phyloP scores from a whole-genome alignment of 441 rosid genomes.

The Bocquillonia castaneifolia region DNA sequence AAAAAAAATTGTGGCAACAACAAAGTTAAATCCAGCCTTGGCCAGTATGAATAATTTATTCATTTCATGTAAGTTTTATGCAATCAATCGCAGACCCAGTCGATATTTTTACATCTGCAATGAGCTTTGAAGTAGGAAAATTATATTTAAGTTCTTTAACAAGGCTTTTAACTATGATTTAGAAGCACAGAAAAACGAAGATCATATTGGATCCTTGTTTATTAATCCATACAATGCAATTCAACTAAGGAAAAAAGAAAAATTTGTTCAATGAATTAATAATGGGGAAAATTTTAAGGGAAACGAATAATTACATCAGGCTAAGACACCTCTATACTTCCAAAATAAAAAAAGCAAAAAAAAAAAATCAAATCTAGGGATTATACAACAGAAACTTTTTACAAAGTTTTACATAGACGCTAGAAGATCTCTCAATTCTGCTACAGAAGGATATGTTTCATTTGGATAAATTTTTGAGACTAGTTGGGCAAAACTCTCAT shows the following conservation, averaged over 20 bases:
- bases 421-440: slow-evolving; percentile 78
- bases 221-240: background rate
- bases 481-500: slow-evolving; percentile 82
- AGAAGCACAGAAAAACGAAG: background rate
- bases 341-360: background rate
- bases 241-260: background rate
- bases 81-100: no score
- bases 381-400: slow-evolving; percentile 23
- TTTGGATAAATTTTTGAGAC: slow-evolving; percentile 83
- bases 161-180: no score
- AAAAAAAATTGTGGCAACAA: no score
- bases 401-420: slow-evolving; percentile 62
- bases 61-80: no score
- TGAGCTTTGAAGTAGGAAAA: no score
- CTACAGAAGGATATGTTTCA: slow-evolving; percentile 60
- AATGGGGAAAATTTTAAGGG: slow-evolving; percentile 14
- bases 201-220: background rate
- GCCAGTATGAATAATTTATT: no score
- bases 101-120: no score
- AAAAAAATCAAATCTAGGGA: slow-evolving; percentile 5
- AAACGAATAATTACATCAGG: slow-evolving; percentile 26
- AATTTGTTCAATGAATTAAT: slow-evolving; percentile 13
- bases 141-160: no score
- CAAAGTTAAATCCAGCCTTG: no score
- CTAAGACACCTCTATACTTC: slow-evolving; percentile 19